Conservation (phyloP, 2,329 filamentous ascomycete species). For the Mycosphaerella sp. region DNA sequence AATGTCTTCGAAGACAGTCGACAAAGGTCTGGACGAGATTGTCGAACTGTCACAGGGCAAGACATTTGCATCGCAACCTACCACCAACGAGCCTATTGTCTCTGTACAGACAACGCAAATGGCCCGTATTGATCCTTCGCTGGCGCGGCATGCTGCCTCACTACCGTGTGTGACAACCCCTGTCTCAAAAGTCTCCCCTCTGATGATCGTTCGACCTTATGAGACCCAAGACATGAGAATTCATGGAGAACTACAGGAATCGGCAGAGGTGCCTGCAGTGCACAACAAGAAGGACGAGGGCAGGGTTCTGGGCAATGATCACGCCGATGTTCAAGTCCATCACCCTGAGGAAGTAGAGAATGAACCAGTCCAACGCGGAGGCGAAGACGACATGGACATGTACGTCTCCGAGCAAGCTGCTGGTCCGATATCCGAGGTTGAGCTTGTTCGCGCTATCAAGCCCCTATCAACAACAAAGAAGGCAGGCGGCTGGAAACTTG, state of each 20-base stretch:
- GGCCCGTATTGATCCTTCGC: conserved; percentile 12
- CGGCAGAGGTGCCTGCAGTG: not conserved
- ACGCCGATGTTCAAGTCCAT: not conserved
- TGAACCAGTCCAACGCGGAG: not conserved
- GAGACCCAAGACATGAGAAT: not conserved
- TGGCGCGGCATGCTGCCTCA: conserved; percentile 9
- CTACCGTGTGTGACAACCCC: not conserved
- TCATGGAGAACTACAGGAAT: not conserved
- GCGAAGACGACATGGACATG: conserved; percentile 2
- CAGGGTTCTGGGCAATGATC: not conserved
- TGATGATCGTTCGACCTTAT: conserved; percentile 3
- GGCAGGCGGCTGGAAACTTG: not conserved
- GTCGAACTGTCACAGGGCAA: too few relatives aligned
- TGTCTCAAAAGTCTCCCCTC: not conserved
- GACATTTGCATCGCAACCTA: not conserved
- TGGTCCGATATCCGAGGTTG: conserved; percentile 1
- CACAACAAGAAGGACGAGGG: not conserved
- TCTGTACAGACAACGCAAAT: too few relatives aligned
- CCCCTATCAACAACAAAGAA: conserved; percentile 4
- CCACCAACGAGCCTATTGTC: not conserved
- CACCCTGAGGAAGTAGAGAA: not conserved
- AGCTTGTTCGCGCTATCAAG: not conserved
- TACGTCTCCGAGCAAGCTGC: conserved; percentile 3
- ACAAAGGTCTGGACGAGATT: too few relatives aligned
- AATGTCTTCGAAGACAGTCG: too few relatives aligned